These are phyloP conservation scores for Murraya koenigii DNA, from an alignment of 345 rosid genomes.

Conservation along the genomic window DNA sequence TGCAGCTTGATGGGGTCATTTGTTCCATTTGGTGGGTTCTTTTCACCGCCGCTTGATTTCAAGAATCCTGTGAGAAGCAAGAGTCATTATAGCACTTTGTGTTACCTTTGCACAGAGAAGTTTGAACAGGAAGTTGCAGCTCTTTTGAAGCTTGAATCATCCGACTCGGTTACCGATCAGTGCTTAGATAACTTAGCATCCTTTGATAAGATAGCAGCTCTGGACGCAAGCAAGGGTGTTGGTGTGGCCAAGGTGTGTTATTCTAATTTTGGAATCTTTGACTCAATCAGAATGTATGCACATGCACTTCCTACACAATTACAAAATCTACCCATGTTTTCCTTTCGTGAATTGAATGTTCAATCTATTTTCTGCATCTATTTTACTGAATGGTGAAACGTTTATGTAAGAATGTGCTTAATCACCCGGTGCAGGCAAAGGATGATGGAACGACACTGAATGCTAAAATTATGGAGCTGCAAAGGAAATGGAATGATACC, in stretches of 20 bases:
- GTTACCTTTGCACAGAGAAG: slow-evolving; percentile 58
- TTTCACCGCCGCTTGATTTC: slow-evolving; percentile 51
- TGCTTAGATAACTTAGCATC: slow-evolving; percentile 41
- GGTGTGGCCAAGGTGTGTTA: slow-evolving; percentile 40
- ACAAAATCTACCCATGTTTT: not conserved
- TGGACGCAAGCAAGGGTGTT: slow-evolving; percentile 32
- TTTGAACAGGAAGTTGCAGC: slow-evolving; percentile 56
- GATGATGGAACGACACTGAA: slow-evolving; percentile 39
- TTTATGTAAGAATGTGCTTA: slow-evolving; percentile 40
- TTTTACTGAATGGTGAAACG: slow-evolving; percentile 1
- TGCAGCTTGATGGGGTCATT: slow-evolving; percentile 76
- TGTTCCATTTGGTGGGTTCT: slow-evolving; percentile 76
- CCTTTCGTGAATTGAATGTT: not conserved
- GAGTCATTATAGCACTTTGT: slow-evolving; percentile 34
- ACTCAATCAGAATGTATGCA: not conserved
- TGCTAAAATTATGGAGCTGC: slow-evolving; percentile 33
- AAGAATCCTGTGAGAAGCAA: slow-evolving; percentile 31
- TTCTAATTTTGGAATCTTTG: slow-evolving; percentile 12
- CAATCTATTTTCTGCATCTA: not conserved
- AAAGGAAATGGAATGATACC: slow-evolving; percentile 58
- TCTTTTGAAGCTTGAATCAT: slow-evolving; percentile 32
- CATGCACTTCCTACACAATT: not conserved
- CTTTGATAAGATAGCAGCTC: slow-evolving; percentile 45
- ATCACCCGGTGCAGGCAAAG: slow-evolving; percentile 58
- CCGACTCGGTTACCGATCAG: slow-evolving; percentile 41